These are phyloP conservation scores for Drechmeria coniospora DNA, from an alignment of 2,329 filamentous ascomycete species.

Conservation along the genomic window DNA sequence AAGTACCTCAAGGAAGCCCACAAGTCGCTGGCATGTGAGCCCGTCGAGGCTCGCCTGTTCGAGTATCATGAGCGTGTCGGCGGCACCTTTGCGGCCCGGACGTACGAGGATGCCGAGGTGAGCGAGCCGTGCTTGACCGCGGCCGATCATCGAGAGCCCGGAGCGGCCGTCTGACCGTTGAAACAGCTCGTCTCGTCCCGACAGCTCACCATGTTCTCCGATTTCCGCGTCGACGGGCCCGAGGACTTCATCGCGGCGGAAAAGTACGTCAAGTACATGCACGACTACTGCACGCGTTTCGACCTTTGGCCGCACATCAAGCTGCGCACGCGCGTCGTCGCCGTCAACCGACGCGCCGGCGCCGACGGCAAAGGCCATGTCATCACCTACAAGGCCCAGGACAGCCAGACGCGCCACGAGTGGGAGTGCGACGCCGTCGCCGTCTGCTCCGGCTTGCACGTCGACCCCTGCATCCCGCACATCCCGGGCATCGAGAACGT, in stretches of 20 bases:
- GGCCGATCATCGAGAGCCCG: too few relatives aligned
- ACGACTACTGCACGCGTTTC: constrained; percentile 22
- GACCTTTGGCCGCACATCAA: constrained; percentile 20
- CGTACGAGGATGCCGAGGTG: constrained; percentile 27
- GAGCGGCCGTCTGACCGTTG: background rate
- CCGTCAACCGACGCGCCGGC: constrained; percentile 6
- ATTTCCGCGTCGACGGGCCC: constrained; percentile 21
- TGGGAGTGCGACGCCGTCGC: constrained; percentile 27
- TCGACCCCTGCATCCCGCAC: constrained; percentile 19
- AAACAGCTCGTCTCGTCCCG: constrained; percentile 26
- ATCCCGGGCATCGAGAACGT: constrained; percentile 21
- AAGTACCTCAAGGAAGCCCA: constrained; percentile 19
- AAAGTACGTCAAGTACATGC: constrained; percentile 23
- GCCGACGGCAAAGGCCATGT: constrained; percentile 5
- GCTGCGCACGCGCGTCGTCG: constrained; percentile 14
- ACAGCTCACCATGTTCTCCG: constrained; percentile 31
- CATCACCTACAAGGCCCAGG: constrained; percentile 1
- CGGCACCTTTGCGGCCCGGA: constrained; percentile 25
- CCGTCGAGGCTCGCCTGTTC: constrained; percentile 24
- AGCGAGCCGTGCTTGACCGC: background rate
- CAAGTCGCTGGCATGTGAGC: constrained; percentile 13
- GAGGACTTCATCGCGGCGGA: constrained; percentile 24
- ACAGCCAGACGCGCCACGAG: background rate
- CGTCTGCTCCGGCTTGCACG: constrained; percentile 26
- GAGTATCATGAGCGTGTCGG: constrained; percentile 24